A percentile compares a stretch with the other conserved stretches of the same genome.
phyloP scores from a whole-genome alignment of 2,329 filamentous ascomycete genomes.

The Aquanectria penicillioides region DNA sequence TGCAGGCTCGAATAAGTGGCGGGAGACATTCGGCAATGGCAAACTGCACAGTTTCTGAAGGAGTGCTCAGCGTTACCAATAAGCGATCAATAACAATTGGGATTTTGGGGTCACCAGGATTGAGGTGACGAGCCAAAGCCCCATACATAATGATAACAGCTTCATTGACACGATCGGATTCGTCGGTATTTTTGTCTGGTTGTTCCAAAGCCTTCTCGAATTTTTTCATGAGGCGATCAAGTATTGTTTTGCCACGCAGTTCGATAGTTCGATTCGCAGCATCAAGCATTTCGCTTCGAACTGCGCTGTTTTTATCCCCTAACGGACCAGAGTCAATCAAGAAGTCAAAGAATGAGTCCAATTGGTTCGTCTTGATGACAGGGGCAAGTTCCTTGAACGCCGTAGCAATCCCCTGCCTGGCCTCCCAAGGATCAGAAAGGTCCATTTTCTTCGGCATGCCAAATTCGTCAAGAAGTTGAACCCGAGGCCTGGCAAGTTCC shows the following conservation, averaged over 20 bases:
- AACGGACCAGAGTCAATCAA: slow-evolving; percentile 87
- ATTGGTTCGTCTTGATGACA: slow-evolving; percentile 72
- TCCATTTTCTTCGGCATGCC: slow-evolving; percentile 95
- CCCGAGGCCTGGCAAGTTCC: slow-evolving; percentile 82
- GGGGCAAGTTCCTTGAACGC: slow-evolving; percentile 85
- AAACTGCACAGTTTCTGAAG: slow-evolving; percentile 96
- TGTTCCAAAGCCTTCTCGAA: slow-evolving; percentile 90
- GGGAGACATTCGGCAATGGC: slow-evolving; percentile 95
- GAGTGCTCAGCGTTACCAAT: slow-evolving; percentile 87
- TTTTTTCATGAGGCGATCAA: slow-evolving; percentile 91
- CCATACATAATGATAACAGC: slow-evolving; percentile 98
- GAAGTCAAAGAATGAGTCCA: slow-evolving; percentile 85
- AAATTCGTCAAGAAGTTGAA: slow-evolving; percentile 88
- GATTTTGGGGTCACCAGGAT: slow-evolving; percentile 85
- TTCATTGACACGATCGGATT: slow-evolving; percentile 91
- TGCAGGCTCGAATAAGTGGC: slow-evolving; percentile 84
- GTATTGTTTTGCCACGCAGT: slow-evolving; percentile 79
- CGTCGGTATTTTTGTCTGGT: slow-evolving; percentile 82
- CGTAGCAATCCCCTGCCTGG: slow-evolving; percentile 86
- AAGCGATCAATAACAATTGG: slow-evolving; percentile 89
- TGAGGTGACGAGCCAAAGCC: slow-evolving; percentile 87
- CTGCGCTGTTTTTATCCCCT: slow-evolving; percentile 80
- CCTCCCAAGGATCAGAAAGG: slow-evolving; percentile 89
- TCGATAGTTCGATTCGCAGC: slow-evolving; percentile 86
- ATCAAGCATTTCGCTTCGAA: slow-evolving; percentile 91